Conservation (phyloP, 2,329 filamentous ascomycete genomes). For the Neonectria sp. region DNA sequence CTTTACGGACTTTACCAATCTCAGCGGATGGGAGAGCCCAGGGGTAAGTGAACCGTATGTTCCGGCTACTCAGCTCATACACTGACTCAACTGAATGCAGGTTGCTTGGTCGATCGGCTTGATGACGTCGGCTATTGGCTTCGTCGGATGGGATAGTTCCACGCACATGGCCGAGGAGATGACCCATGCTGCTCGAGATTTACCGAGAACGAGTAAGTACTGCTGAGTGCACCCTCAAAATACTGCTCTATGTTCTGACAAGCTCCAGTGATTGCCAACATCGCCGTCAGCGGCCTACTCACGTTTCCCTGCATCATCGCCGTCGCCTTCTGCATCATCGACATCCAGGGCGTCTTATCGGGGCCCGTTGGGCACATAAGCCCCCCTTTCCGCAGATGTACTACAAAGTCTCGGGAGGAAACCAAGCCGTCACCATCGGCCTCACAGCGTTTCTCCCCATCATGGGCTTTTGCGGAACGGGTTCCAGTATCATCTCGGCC, state of each 20-base stretch:
- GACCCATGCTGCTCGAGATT: slow-evolving; percentile 17
- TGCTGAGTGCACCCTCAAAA: too few relatives aligned
- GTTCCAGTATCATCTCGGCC: slow-evolving; percentile 18
- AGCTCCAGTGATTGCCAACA: slow-evolving; percentile 9
- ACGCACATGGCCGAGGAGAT: slow-evolving; percentile 27
- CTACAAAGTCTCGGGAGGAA: slow-evolving; percentile 28
- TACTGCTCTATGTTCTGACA: neutral
- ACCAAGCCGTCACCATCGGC: slow-evolving; percentile 17
- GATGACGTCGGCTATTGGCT: slow-evolving; percentile 11
- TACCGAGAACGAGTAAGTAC: slow-evolving; percentile 18
- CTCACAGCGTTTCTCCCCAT: slow-evolving; percentile 17
- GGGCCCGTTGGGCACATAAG: slow-evolving; percentile 21
- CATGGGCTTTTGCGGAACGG: slow-evolving; percentile 20
- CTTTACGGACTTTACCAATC: slow-evolving; percentile 21
- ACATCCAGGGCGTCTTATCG: slow-evolving; percentile 11
- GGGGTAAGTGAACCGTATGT: slow-evolving; percentile 27
- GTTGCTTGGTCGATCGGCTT: slow-evolving; percentile 25
- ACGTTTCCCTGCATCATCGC: slow-evolving; percentile 27
- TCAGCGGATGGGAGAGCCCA: slow-evolving; percentile 24
- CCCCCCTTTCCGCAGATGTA: slow-evolving; percentile 22
- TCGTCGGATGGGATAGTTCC: slow-evolving; percentile 25
- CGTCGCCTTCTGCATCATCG: slow-evolving; percentile 21
- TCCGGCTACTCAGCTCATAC: too few relatives aligned
- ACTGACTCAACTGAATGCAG: neutral
- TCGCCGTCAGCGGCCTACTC: slow-evolving; percentile 9